phyloP scores from a whole-genome alignment of 2,329 filamentous ascomycete species.

The Triangularia setosa region DNA sequence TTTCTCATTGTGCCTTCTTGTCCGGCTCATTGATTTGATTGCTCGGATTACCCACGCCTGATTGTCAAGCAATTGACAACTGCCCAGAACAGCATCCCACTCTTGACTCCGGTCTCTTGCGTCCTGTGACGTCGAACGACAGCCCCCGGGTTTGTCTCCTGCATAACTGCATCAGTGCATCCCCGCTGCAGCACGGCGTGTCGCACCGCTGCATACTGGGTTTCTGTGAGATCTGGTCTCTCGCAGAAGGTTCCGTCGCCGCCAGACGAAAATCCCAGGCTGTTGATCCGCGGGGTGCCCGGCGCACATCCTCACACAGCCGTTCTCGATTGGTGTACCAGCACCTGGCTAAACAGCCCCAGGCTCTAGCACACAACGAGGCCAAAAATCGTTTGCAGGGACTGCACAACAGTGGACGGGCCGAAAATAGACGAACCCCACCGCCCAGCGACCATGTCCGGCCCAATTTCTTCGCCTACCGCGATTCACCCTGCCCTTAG shows the following conservation, averaged over 20 bases:
- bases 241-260: constrained; percentile 1
- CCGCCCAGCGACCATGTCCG: constrained; percentile 26
- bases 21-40: background rate
- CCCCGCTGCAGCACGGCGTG: background rate
- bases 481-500: constrained; percentile 50
- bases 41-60: background rate
- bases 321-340: background rate
- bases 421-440: constrained; percentile 8
- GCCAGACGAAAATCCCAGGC: background rate
- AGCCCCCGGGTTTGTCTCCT: background rate
- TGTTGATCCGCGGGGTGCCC: constrained; percentile 3
- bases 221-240: constrained; percentile 11
- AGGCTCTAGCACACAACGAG: background rate
- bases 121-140: constrained; percentile 7
- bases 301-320: background rate
- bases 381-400: background rate
- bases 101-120: background rate
- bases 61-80: background rate
- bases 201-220: background rate
- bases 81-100: background rate
- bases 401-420: constrained; percentile 2
- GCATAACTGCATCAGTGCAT: background rate
- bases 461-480: constrained; percentile 40
- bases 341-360: background rate
- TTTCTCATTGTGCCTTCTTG: background rate